Evolutionary conservation across 2,329 filamentous ascomycete species (phyloP).

Genomic region (Pestalotiopsis fici): DNA sequence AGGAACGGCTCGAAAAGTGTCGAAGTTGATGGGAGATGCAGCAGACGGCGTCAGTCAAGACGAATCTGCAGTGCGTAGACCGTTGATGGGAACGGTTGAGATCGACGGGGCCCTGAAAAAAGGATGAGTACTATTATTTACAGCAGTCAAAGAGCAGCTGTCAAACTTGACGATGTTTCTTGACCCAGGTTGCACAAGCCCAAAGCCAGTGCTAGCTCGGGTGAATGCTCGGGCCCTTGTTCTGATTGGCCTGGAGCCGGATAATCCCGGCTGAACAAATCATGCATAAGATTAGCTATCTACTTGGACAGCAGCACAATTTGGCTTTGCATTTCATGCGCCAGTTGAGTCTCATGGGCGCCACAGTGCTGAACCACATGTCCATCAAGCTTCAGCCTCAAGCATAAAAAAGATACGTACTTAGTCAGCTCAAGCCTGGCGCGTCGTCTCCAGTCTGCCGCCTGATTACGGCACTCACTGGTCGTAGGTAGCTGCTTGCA

Average conservation of each 20-base stretch:
- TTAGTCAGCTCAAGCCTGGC: slow-evolving; percentile 1
- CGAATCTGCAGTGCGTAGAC: background rate
- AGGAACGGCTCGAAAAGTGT: background rate
- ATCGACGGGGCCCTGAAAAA: background rate
- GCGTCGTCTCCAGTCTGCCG: slow-evolving; percentile 6
- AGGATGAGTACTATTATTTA: slow-evolving; percentile 2
- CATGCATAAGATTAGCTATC: background rate
- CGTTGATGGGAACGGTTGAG: slow-evolving; percentile 1
- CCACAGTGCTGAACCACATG: background rate
- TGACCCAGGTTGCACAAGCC: slow-evolving; percentile 1
- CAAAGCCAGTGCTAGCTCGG: background rate
- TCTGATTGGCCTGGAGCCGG: background rate
- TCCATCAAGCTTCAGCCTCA: background rate
- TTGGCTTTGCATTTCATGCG: no score
- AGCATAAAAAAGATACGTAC: background rate
- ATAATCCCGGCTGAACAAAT: slow-evolving; percentile 3
- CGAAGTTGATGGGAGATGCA: background rate
- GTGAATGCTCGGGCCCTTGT: background rate
- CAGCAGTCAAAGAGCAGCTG: background rate
- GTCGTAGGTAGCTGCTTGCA: background rate
- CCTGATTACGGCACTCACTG: slow-evolving; percentile 6
- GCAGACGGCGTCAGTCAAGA: slow-evolving; percentile 1
- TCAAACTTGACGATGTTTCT: slow-evolving; percentile 2
- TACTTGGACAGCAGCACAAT: no score
- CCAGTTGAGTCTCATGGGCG: background rate